Percentiles rank a stretch among this genome's conserved stretches.
Evolutionary conservation across 371 early-diverging fungal species (phyloP).

Genomic region (Massospora cicadina): DNA sequence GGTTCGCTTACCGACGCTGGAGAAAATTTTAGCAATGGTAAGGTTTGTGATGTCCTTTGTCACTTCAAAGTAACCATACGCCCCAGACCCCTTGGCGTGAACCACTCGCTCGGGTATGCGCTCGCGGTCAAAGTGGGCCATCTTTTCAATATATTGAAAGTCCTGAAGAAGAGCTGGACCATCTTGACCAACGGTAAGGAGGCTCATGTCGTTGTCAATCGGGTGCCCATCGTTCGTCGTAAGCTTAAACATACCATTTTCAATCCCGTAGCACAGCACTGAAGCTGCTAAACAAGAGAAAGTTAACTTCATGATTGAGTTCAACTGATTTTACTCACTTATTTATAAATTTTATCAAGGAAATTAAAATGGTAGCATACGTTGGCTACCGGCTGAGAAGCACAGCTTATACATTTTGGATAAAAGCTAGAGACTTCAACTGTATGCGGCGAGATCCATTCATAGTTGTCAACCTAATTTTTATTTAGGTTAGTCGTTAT

Average conservation of each 20-base stretch:
- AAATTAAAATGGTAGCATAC: no score
- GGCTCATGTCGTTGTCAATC: conserved; percentile 42
- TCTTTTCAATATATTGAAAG: conserved; percentile 25
- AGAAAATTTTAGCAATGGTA: conserved; percentile 36
- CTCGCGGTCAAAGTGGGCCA: conserved; percentile 44
- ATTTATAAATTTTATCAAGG: no score
- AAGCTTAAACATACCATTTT: not conserved
- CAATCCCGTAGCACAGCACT: not conserved
- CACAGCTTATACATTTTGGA: no score
- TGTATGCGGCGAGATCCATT: no score
- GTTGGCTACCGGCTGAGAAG: no score
- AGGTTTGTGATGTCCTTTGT: conserved; percentile 31
- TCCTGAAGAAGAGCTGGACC: conserved; percentile 20
- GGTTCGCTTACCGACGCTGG: conserved; percentile 33
- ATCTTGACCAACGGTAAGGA: conserved; percentile 31
- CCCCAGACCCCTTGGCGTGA: conserved; percentile 45
- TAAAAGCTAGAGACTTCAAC: no score
- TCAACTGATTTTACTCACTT: no score
- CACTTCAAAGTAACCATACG: conserved; percentile 35
- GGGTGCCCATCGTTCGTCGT: conserved; percentile 26
- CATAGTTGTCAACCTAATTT: no score
- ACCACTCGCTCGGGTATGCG: conserved; percentile 46
- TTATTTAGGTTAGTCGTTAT: no score
- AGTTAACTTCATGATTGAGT: not conserved
- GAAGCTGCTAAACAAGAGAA: not conserved